Base-by-base conservation (phyloP, 352 stramenopile genomes). In the Thalassiosira mediterranea region DNA sequence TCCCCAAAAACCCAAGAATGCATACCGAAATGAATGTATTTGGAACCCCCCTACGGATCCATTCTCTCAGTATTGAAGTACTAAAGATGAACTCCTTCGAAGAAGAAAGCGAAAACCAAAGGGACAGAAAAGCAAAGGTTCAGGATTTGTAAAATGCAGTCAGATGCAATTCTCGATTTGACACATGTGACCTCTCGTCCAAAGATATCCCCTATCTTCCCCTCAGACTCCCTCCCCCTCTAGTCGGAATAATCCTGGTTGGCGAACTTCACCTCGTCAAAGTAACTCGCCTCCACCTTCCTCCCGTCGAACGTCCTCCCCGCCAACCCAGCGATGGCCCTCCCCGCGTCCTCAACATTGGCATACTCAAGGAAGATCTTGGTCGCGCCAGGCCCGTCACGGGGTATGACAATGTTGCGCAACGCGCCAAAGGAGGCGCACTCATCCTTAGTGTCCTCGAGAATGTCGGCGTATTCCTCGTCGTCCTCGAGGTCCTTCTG, bases 331-430 rank as follows among this genome's bases (percentile, higher is more conserved):
- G 58, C 38, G 67, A 91, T 89, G 17, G 87, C 87, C 49, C 81
- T 86, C 1, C 60, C 60, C 8, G 87, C 83, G 69, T 91, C 84
- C 21, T 88, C 77, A 0, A 46, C 57, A 8, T 75, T 79, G 19
- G 72, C 38, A 48, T 91, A 93, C 58, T 93, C 64, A 29, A 93
- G 72, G 79, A 90, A 93, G 29, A 93, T 82, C 54, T 91, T 88
- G n/a, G 81, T 90, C 1, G 63, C 80, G 26, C 87, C 87, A 62
- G 88, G 74, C 17, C 76, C 83, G n/a, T 34, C 57, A 48, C 77
- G 78, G 19, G 87, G 87, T 60, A 93, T 91, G 15, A 88, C 65
- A 17, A 91, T 73, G 42, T 78, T 79, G 25, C 85, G 81, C 13
- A 93, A 64, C n/a, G 82, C 68, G 42, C 87, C 87, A 77, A 90